phyloP scores from a whole-genome alignment of 768 basidiomycete genomes.

The Boletus rex-veris region DNA sequence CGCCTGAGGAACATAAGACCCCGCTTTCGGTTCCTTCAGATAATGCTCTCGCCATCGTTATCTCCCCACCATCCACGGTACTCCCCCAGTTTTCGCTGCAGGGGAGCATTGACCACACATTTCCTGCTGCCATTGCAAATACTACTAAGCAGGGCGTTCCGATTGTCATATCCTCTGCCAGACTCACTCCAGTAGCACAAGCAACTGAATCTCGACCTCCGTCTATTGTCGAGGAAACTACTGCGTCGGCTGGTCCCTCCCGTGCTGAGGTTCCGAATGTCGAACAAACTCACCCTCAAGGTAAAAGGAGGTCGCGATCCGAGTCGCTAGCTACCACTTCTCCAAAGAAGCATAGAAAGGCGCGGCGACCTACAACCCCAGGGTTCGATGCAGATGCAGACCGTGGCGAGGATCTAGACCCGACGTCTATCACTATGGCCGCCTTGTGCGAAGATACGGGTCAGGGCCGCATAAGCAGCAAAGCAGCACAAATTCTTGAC shows the following conservation, averaged over 20 bases:
- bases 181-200: conserved; percentile 5
- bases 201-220: neutral
- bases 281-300: conserved; percentile 9
- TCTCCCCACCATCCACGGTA: conserved; percentile 1
- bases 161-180: conserved; percentile 19
- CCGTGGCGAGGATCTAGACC: conserved; percentile 76
- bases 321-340: conserved; percentile 13
- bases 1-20: conserved; percentile 2
- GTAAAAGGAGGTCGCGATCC: conserved; percentile 20
- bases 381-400: conserved; percentile 56
- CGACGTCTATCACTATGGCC: conserved; percentile 83
- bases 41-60: neutral
- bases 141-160: conserved; percentile 13
- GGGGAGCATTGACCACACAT: neutral
- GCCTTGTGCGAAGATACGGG: conserved; percentile 73
- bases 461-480: conserved; percentile 74
- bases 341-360: conserved; percentile 35
- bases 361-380: conserved; percentile 48
- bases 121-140: neutral
- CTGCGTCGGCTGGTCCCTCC: conserved; percentile 1
- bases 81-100: conserved; percentile 11
- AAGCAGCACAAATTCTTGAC: conserved; percentile 64
- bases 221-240: neutral
- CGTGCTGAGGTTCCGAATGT: conserved; percentile 15
- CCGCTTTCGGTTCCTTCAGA: neutral